Percentiles rank a stretch among this genome's conserved stretches.
phyloP scores from a whole-genome alignment of 1,284 basidiomycete genomes.

The Microbotryomycetes sp. region DNA sequence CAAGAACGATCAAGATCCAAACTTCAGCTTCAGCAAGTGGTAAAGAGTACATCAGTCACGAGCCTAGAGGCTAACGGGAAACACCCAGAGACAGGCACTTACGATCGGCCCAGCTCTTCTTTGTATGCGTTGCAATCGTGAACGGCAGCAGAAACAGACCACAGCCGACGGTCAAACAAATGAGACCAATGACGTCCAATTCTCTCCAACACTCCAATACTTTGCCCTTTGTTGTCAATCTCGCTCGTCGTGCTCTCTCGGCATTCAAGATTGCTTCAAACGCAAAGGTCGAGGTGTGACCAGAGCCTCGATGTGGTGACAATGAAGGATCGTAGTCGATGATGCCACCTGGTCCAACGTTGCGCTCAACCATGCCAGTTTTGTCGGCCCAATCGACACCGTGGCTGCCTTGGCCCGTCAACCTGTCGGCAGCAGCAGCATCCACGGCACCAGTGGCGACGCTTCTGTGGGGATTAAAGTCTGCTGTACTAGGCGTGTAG shows the following conservation, averaged over 20 bases:
- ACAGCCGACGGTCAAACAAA: constrained; percentile 34
- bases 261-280: not conserved
- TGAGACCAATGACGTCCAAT: constrained; percentile 36
- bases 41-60: not conserved
- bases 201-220: constrained; percentile 26
- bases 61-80: not conserved
- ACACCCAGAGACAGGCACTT: constrained; percentile 4
- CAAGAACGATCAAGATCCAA: constrained; percentile 27
- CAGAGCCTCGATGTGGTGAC: too few species aligned
- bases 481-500: constrained; percentile 9
- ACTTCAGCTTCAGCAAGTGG: constrained; percentile 13
- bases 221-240: constrained; percentile 17
- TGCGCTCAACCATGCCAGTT: not conserved
- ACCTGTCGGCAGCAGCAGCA: not conserved
- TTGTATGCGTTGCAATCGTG: constrained; percentile 31
- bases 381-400: not conserved
- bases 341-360: not conserved
- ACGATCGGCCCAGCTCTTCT: constrained; percentile 34
- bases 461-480: not conserved
- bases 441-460: too few species aligned
- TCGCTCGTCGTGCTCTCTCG: not conserved
- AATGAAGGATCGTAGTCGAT: not conserved
- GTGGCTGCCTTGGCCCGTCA: too few species aligned
- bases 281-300: not conserved
- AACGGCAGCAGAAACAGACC: constrained; percentile 35